phyloP scores from a whole-genome alignment of 2,329 filamentous ascomycete species.

The Clonostachys sp. region DNA sequence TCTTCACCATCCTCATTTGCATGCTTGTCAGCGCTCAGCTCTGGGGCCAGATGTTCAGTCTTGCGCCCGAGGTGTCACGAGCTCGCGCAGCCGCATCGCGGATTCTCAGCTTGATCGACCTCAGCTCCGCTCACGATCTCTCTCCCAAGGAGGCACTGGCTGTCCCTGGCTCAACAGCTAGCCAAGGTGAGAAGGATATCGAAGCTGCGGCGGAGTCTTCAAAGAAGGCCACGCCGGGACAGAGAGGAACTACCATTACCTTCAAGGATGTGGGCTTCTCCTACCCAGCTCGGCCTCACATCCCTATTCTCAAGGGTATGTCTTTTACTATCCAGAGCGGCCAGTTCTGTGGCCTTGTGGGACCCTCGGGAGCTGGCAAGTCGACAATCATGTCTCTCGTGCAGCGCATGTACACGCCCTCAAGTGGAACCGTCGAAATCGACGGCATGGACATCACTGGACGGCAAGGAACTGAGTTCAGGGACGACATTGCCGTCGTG shows the following conservation, averaged over 20 bases:
- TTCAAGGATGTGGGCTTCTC: conserved; percentile 59
- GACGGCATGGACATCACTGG: conserved; percentile 40
- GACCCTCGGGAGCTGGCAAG: conserved; percentile 63
- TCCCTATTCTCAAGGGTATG: conserved; percentile 50
- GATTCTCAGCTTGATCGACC: conserved; percentile 46
- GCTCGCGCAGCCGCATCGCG: conserved; percentile 57
- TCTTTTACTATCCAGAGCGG: conserved; percentile 52
- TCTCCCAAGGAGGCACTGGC: conserved; percentile 3
- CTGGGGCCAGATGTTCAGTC: conserved; percentile 70
- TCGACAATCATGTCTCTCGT: conserved; percentile 58
- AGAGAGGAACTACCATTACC: conserved; percentile 38
- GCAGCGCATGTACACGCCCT: conserved; percentile 43
- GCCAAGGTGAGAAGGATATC: conserved; percentile 22
- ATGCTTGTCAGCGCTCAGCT: conserved; percentile 70
- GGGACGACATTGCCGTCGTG: conserved; percentile 49
- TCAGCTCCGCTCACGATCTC: conserved; percentile 25
- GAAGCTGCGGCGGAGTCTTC: conserved; percentile 25
- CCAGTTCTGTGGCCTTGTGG: conserved; percentile 60
- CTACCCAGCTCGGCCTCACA: conserved; percentile 59
- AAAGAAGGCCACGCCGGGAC: conserved; percentile 8
- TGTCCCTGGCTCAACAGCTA: neutral
- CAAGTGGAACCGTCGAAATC: conserved; percentile 32
- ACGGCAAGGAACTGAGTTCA: conserved; percentile 35
- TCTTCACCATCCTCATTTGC: conserved; percentile 69
- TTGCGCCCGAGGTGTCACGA: conserved; percentile 70